Conservation (phyloP, 768 basidiomycete species). For the Podaxis mareebaensis region DNA sequence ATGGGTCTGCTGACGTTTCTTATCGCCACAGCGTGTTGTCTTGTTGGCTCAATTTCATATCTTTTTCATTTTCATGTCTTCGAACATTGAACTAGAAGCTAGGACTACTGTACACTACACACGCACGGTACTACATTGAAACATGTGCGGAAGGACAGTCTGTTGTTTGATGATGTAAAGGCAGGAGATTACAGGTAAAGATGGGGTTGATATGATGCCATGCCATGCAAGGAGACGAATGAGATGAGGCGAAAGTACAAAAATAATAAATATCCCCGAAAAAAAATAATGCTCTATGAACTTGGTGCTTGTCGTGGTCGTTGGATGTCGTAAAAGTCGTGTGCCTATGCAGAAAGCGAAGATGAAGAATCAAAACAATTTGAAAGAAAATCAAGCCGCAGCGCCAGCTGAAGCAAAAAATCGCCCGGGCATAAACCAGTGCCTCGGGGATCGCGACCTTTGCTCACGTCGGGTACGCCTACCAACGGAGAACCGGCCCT, state of each 20-base stretch:
- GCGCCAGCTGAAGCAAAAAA: constrained; percentile 45
- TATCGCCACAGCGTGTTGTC: not conserved
- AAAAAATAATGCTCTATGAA: constrained; percentile 18
- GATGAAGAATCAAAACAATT: constrained; percentile 2
- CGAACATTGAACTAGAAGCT: not conserved
- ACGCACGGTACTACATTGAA: constrained; percentile 5
- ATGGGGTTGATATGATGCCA: constrained; percentile 9
- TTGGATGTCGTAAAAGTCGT: constrained; percentile 5
- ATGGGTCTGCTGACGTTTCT: not conserved
- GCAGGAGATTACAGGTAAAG: constrained; percentile 1
- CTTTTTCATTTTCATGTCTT: constrained; percentile 9
- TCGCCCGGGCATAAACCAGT: constrained; percentile 58
- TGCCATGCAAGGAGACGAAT: constrained; percentile 5
- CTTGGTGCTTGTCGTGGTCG: constrained; percentile 5
- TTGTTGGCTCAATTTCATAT: constrained; percentile 1
- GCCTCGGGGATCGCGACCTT: constrained; percentile 38
- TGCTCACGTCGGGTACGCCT: constrained; percentile 13
- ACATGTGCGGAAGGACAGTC: constrained; percentile 1
- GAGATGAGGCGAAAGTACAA: constrained; percentile 3
- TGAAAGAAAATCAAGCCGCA: constrained; percentile 22
- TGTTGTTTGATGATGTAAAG: not conserved
- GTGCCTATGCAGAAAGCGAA: constrained; percentile 3
- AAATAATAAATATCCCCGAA: constrained; percentile 6
- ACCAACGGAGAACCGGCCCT: constrained; percentile 28
- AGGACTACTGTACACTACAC: constrained; percentile 8